Base-by-base conservation (phyloP, 306 rosid species). In the Dicorynia guianensis region DNA sequence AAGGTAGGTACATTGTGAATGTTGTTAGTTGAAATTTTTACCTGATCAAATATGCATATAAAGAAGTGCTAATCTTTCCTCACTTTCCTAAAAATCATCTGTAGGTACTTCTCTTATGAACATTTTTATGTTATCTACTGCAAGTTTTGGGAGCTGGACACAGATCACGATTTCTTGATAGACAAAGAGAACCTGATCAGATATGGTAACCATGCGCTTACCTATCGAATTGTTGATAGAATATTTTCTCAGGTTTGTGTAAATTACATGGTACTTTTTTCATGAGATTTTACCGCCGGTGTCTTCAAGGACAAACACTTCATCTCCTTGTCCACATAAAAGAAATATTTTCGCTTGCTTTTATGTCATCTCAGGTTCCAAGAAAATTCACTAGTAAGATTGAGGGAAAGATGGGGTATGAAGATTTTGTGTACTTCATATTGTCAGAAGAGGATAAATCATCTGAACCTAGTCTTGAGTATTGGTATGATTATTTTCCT, bases 81-180 rank as follows among this genome's bases (percentile, higher is more conserved):
- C 53, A 38, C 30, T 71, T 66, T 11, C 43, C 17, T 67, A 19
- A 62, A 53, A 57, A 61, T 81, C 25, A 35, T 62, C 44, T 61
- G 61, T 79, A 96, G 99, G 85, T 96, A 90, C 89, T 96, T 96
- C 85, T 96, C 99, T 5, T 96, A 96, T 73, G 99, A 96, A 80
- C 98, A 96, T 83, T 96, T 96, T 75, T 96, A 96, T 78, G 99
- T 96, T 20, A 89, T 96, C 86, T 96, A 96, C 90, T 96, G 99
- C 89, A 96, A 96, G 85, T 96, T 96, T 79, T 96, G 99, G 99
- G 99, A 96, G 94, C 91, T 96, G 93, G 99, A 96, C 81, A 82
- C 93, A 38, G 99, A 96, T 79, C 99, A 93, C 72, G 99, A 96
- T 83, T 96, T 96, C 85, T 76, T 96, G 89, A 92, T 96, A 74